A percentile compares a stretch with the other conserved stretches of the same genome.
Conservation (phyloP, 2,329 filamentous ascomycete species). For the Cercospora brassicicola region DNA sequence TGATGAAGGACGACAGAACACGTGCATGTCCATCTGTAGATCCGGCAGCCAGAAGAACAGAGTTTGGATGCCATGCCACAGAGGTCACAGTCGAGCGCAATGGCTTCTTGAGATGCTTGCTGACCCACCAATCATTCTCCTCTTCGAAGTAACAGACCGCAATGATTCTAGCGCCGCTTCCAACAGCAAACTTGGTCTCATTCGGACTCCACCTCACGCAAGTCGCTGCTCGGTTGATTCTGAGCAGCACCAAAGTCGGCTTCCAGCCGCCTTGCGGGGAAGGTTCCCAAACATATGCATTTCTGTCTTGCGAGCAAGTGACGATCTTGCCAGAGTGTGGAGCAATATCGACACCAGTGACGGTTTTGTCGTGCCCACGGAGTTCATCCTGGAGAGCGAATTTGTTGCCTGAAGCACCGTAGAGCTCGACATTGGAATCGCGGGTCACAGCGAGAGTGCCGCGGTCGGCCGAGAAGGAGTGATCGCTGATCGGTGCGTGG, state of each 20-base stretch:
- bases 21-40: constrained; percentile 96
- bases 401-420: constrained; percentile 64
- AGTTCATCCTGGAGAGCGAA: constrained; percentile 89
- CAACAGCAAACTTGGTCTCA: constrained; percentile 96
- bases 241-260: constrained; percentile 91
- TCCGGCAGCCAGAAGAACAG: constrained; percentile 87
- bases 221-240: constrained; percentile 94
- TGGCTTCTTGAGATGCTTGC: constrained; percentile 98
- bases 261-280: constrained; percentile 89
- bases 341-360: constrained; percentile 95
- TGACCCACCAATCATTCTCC: constrained; percentile 99
- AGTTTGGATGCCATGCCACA: constrained; percentile 96
- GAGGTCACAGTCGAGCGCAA: constrained; percentile 96
- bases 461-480: constrained; percentile 94
- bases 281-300: constrained; percentile 96
- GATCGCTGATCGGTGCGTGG: constrained; percentile 92
- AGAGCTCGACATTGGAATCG: constrained; percentile 87
- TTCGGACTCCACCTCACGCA: constrained; percentile 97
- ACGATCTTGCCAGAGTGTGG: constrained; percentile 89
- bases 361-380: constrained; percentile 93
- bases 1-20: constrained; percentile 94
- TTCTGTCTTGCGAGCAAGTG: constrained; percentile 96
- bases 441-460: constrained; percentile 85
- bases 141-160: constrained; percentile 98
- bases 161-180: constrained; percentile 91